Evolutionary conservation across 441 rosid genomes (phyloP).

Genomic region (Populus hybrid): DNA sequence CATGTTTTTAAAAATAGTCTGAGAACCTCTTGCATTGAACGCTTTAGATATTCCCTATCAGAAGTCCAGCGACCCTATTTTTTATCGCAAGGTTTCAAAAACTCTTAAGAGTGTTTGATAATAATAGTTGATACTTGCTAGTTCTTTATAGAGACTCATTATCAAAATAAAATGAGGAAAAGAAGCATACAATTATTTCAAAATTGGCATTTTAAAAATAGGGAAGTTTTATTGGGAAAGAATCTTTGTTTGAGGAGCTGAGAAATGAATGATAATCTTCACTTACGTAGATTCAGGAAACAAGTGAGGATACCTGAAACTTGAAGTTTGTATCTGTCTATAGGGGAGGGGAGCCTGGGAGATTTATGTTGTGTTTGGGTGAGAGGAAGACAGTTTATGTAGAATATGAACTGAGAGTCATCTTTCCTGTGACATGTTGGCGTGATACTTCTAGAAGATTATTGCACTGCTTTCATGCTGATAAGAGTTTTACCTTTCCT

Average conservation of each 20-base stretch:
- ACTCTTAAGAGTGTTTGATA: neutral
- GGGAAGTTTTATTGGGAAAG: neutral
- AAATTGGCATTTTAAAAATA: neutral
- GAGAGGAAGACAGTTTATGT: neutral
- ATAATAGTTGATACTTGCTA: neutral
- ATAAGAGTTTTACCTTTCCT: neutral
- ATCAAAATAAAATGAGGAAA: neutral
- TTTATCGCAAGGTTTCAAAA: neutral
- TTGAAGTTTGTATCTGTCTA: neutral
- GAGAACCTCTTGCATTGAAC: neutral
- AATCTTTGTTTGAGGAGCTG: neutral
- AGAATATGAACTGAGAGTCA: neutral
- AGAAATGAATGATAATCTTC: neutral
- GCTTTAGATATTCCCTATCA: constrained; percentile 1
- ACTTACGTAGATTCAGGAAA: neutral
- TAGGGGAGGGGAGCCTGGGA: neutral
- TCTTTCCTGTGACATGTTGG: neutral
- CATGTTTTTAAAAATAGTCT: constrained; percentile 5
- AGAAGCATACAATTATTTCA: neutral
- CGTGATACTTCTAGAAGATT: neutral
- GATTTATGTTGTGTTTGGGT: neutral
- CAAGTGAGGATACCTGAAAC: neutral
- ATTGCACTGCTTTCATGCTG: neutral
- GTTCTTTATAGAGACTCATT: neutral
- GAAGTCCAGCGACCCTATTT: neutral